Conservation (phyloP, 2,329 filamentous ascomycete genomes). For the Leptodontidium sp. region DNA sequence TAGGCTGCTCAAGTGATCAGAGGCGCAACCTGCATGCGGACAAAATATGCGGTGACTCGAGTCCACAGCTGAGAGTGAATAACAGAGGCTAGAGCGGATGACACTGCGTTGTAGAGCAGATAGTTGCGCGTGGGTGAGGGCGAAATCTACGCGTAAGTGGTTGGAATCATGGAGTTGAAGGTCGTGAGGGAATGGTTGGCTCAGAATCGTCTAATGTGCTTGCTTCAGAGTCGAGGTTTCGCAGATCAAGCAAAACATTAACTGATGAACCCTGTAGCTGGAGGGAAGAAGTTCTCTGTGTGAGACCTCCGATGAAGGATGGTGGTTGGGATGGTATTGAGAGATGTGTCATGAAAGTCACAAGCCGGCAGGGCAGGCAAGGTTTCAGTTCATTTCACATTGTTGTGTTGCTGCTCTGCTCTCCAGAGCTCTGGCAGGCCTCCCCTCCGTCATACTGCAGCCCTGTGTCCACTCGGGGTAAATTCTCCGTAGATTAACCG, state of each 20-base stretch:
- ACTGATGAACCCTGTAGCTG: background rate
- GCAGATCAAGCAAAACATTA: constrained; percentile 25
- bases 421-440: background rate
- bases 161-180: constrained; percentile 24
- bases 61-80: constrained; percentile 28
- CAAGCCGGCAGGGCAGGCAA: constrained; percentile 1
- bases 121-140: constrained; percentile 26
- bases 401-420: background rate
- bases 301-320: background rate
- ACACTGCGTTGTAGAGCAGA: constrained; percentile 14
- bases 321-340: constrained; percentile 1
- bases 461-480: background rate
- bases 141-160: constrained; percentile 29
- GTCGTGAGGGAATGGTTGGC: constrained; percentile 35
- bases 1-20: constrained; percentile 32
- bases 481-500: constrained; percentile 3
- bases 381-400: background rate
- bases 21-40: constrained; percentile 26
- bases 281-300: background rate
- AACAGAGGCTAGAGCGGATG: constrained; percentile 23
- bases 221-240: constrained; percentile 24
- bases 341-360: constrained; percentile 19
- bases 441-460: constrained; percentile 23
- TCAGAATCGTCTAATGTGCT: constrained; percentile 30
- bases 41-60: constrained; percentile 27